These are phyloP conservation scores for Hemerocallis citrina DNA, from an alignment of 106 monocot genomes.

Conservation along the genomic window DNA sequence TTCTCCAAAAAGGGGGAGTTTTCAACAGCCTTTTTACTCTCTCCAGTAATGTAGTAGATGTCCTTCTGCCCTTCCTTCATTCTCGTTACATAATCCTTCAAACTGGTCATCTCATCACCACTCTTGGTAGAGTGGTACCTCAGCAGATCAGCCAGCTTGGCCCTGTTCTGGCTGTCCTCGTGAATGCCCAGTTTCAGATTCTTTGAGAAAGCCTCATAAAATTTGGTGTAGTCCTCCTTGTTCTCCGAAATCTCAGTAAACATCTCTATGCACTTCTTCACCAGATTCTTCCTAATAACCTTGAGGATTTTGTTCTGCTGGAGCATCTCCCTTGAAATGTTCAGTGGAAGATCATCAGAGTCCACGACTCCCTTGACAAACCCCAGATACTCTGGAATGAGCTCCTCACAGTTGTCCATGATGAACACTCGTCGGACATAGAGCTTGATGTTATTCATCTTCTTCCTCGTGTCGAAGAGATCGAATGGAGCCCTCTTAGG, in stretches of 20 bases:
- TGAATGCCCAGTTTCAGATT: slow-evolving; percentile 35
- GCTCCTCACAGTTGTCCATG: slow-evolving; percentile 45
- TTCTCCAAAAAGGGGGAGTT: slow-evolving; percentile 45
- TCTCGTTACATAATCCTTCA: slow-evolving; percentile 43
- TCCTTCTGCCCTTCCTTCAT: slow-evolving; percentile 48
- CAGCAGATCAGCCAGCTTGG: slow-evolving; percentile 15
- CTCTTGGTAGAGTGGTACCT: slow-evolving; percentile 40
- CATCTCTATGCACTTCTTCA: slow-evolving; percentile 38
- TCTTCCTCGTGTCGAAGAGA: slow-evolving; percentile 36
- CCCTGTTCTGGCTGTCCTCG: slow-evolving; percentile 21
- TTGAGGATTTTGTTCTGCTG: slow-evolving; percentile 45
- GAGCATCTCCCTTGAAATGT: slow-evolving; percentile 36
- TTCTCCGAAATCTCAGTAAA: slow-evolving; percentile 39
- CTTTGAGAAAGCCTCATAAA: slow-evolving; percentile 44
- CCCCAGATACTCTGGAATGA: slow-evolving; percentile 36
- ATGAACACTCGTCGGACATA: slow-evolving; percentile 43
- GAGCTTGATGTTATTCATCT: slow-evolving; percentile 41
- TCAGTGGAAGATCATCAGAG: slow-evolving; percentile 42
- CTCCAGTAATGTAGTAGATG: slow-evolving; percentile 45
- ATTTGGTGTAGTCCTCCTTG: slow-evolving; percentile 39
- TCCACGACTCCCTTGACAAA: slow-evolving; percentile 47
- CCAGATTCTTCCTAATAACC: slow-evolving; percentile 34
- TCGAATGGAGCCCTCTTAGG: slow-evolving; percentile 41
- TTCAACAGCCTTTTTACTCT: slow-evolving; percentile 42
- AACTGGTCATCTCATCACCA: slow-evolving; percentile 37